These are phyloP conservation scores for Chlorencoelia australis DNA, from an alignment of 2,329 filamentous ascomycete genomes.

Conservation along the genomic window DNA sequence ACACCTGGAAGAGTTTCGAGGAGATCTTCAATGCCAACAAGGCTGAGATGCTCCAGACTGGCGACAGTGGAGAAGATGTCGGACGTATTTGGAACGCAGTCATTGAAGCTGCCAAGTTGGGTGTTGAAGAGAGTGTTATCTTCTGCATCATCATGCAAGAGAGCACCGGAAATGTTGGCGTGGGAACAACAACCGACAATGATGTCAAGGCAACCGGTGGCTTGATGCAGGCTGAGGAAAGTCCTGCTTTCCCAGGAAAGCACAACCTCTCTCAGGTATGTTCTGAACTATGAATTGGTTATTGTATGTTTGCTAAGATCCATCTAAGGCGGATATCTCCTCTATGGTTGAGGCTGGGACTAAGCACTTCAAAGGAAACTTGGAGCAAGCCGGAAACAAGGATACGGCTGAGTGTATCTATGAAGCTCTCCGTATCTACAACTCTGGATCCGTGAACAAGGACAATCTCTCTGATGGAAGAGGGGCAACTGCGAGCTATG, in stretches of 20 bases:
- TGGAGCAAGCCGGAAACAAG: constrained; percentile 22
- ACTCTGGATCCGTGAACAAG: constrained; percentile 30
- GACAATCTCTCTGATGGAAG: constrained; percentile 28
- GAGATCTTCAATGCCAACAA: constrained; percentile 30
- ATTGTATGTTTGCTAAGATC: background rate
- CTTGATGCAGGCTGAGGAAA: constrained; percentile 32
- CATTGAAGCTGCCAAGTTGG: constrained; percentile 23
- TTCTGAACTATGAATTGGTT: background rate
- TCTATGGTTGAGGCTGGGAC: constrained; percentile 26
- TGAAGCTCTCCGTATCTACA: constrained; percentile 32
- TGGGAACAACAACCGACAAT: constrained; percentile 27
- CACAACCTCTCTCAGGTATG: constrained; percentile 26
- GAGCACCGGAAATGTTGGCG: constrained; percentile 31
- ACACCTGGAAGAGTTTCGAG: constrained; percentile 28
- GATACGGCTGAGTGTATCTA: constrained; percentile 28
- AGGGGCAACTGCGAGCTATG: constrained; percentile 31
- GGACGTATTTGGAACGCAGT: constrained; percentile 28
- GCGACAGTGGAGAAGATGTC: constrained; percentile 27
- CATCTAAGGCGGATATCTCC: constrained; percentile 26
- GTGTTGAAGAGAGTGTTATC: constrained; percentile 31
- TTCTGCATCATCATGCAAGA: constrained; percentile 35
- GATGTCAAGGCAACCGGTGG: constrained; percentile 29
- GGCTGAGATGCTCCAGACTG: constrained; percentile 24
- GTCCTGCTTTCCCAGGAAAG: constrained; percentile 28
- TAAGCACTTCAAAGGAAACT: constrained; percentile 22